phyloP scores from a whole-genome alignment of 139 green algal genomes.

The Chlamydomonas sphaeroides region DNA sequence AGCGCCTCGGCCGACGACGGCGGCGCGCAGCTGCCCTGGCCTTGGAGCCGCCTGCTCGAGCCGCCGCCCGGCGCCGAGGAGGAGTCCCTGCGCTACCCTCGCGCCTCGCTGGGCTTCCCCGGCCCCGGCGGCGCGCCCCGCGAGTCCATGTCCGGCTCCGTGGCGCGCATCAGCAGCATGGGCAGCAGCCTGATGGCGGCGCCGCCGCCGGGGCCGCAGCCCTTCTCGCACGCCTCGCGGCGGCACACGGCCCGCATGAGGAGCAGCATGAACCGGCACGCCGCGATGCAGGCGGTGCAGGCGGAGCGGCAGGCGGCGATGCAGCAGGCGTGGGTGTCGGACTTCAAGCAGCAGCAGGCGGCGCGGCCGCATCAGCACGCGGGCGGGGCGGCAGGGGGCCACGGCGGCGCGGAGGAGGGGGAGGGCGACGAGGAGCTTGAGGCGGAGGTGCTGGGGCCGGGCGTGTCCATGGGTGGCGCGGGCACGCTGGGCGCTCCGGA shows the following conservation, averaged over 20 bases:
- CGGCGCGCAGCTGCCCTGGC: constrained; percentile 17
- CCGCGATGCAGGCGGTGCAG: not conserved
- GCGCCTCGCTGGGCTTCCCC: not conserved
- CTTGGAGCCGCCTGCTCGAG: constrained; percentile 20
- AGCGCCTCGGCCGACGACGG: not conserved
- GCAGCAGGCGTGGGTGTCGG: constrained; percentile 27
- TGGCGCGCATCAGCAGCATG: not conserved
- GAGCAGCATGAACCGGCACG: constrained; percentile 4
- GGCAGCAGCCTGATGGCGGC: not conserved
- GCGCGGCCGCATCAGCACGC: too few relatives aligned
- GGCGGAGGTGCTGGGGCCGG: too few relatives aligned
- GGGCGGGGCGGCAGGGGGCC: not conserved
- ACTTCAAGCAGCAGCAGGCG: not conserved
- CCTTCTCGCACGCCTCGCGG: constrained; percentile 15
- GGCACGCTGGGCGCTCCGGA: too few relatives aligned
- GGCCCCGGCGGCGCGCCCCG: not conserved
- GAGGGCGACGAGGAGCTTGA: too few relatives aligned
- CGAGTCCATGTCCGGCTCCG: not conserved
- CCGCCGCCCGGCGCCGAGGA: not conserved
- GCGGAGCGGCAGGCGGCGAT: too few relatives aligned
- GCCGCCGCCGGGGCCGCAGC: not conserved
- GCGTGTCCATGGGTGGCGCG: too few relatives aligned
- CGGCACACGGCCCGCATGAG: constrained; percentile 7
- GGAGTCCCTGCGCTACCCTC: not conserved
- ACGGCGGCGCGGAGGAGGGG: not conserved